Evolutionary conservation across 2,329 filamentous ascomycete species (phyloP).

Genomic region (Exutisphaerella laricina): DNA sequence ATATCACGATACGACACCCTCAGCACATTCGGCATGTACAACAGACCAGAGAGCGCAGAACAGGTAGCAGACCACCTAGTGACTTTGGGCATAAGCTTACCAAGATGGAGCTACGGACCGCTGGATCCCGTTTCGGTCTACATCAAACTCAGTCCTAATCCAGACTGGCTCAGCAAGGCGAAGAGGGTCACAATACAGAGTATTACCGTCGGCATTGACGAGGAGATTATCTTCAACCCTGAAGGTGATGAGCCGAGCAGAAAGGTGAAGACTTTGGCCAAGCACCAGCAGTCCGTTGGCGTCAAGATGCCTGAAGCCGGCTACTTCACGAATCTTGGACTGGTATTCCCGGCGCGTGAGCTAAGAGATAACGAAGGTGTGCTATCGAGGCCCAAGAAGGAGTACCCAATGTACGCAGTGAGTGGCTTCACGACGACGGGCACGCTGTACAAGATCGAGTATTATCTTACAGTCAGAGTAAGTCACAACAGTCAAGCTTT

Average conservation of each 20-base stretch:
- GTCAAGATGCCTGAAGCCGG: conserved; percentile 84
- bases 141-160: conserved; percentile 87
- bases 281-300: conserved; percentile 74
- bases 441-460: conserved; percentile 96
- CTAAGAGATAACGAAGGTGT: conserved; percentile 81
- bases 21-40: conserved; percentile 99
- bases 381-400: conserved; percentile 74
- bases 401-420: conserved; percentile 84
- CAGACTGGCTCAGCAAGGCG: conserved; percentile 85
- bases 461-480: conserved; percentile 92
- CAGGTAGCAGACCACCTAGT: conserved; percentile 84
- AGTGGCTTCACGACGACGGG: conserved; percentile 90
- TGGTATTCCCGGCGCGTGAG: conserved; percentile 88
- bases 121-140: conserved; percentile 93
- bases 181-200: conserved; percentile 89
- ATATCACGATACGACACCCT: conserved; percentile 92
- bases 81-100: conserved; percentile 83
- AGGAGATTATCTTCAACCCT: conserved; percentile 98
- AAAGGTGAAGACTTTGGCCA: conserved; percentile 80
- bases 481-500: conserved; percentile 3
- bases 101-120: conserved; percentile 93
- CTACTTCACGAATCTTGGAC: conserved; percentile 84
- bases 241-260: conserved; percentile 92
- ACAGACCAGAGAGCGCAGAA: conserved; percentile 83
- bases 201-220: conserved; percentile 88